These are phyloP conservation scores for Sporothrix dimorphospora DNA, from an alignment of 2,329 filamentous ascomycete species.

Conservation along the genomic window DNA sequence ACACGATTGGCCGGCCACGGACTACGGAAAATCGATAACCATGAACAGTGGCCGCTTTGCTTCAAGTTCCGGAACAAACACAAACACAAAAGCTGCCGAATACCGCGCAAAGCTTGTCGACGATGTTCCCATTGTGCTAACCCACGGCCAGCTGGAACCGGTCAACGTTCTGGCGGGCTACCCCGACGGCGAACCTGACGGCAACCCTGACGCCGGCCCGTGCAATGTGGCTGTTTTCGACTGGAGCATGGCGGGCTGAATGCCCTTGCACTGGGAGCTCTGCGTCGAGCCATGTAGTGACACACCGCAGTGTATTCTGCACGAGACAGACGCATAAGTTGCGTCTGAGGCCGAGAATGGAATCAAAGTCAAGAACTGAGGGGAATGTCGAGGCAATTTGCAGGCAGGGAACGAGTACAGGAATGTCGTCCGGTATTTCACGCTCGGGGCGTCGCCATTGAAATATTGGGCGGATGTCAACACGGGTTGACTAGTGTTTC, in stretches of 20 bases:
- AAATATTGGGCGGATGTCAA: neutral
- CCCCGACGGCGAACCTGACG: no score
- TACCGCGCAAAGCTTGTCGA: neutral
- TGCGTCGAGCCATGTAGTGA: constrained; percentile 35
- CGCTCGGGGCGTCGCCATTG: neutral
- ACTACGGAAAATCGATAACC: neutral
- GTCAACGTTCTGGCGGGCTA: constrained; percentile 5
- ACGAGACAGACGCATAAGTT: neutral
- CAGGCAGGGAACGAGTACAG: neutral
- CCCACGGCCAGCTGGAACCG: constrained; percentile 10
- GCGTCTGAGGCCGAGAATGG: neutral
- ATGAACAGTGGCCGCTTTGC: neutral
- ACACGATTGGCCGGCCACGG: constrained; percentile 36
- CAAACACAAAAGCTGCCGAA: no score
- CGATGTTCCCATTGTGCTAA: neutral
- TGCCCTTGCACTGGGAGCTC: constrained; percentile 43
- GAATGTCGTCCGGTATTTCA: neutral
- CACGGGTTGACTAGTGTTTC: neutral
- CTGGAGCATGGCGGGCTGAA: constrained; percentile 44
- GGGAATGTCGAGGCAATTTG: neutral
- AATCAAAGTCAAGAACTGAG: neutral
- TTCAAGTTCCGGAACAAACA: no score
- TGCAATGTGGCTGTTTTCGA: constrained; percentile 39
- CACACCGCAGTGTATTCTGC: neutral
- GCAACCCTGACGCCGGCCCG: neutral